Evolutionary conservation across 441 rosid genomes (phyloP), one percentile per base, ranked within the genome.

Genomic region (Jatropha podagrica): DNA sequence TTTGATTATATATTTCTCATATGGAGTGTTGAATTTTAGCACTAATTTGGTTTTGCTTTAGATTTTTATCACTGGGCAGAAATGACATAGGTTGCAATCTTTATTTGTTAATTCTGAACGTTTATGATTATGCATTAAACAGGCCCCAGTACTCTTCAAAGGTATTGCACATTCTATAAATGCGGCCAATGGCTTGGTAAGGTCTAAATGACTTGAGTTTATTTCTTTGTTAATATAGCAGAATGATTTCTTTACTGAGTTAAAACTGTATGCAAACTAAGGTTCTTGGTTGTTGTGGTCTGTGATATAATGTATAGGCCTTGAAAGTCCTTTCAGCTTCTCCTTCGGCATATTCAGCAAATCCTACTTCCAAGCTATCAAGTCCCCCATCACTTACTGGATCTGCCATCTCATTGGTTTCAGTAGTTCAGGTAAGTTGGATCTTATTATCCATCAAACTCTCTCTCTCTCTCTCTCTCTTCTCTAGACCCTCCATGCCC

Each of bases 141-240:
- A 89, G 95, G 93, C 97, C 60, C 97, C 97, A 2, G 90, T 92
- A 11, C 90, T 91, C 56, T 91, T 90, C 72, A 84, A 83, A 81
- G 98, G 95, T 52, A 90, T 94, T 81, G 94, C 85, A 2, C 97
- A 92, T 91, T 89, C 97, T 27, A 48, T 91, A 69, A 92, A 90
- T 83, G 84, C 94, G 64, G 87, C 90, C 54, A 91, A 87, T 82
- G 78, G 80, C 72, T 81, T 89, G 94, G 96, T 90, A 81, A 82
- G 86, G 62, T 68, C 61, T 40, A 74, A 61, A 32, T 42, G 38
- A 44, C 1, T 49, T 17, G 52, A 0, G 23, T 55, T 65, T 77
- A 40, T 37, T 51, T 69, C 41, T 12, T 48, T 74, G 37, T 46
- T 1, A 48, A 41, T 83, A 46, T 78, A 15, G 65, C 23, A 41